Evolutionary conservation across 139 green algal genomes (phyloP), one percentile per base, ranked within the genome.

Genomic region (Mesotaenium endlicherianum): DNA sequence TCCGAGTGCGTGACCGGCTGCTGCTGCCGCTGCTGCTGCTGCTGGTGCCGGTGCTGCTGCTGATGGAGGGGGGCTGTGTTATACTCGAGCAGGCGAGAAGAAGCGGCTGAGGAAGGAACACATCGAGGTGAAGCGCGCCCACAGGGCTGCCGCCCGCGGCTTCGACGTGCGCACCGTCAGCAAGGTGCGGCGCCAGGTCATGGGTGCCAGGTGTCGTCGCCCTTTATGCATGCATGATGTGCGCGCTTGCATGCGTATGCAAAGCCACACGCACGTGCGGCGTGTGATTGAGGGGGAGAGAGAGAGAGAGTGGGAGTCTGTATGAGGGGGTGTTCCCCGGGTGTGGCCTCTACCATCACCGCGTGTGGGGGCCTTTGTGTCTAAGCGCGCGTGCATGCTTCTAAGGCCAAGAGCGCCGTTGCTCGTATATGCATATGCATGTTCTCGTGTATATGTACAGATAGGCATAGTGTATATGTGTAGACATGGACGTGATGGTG

Each of bases 71-170:
- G 20, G 50, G 26, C 50, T 64, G 20, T 64, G 26, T 26, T 20
- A 64, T 72, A n/a, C n/a, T n/a, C n/a, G n/a, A n/a, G 60, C 60
- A 72, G 70, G 70, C 16, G 70, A 78, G 70, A 78, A 78, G 31
- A 78, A 49, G 49, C 45, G 31, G 31, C 70, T 78, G 45, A n/a
- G 70, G 6, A n/a, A 20, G 14, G 70, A 78, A 6, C 16, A 8
- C 16, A 78, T 78, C 45, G 70, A 67, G 70, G 70, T 55, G 6
- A 53, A 59, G 6, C 70, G 70, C 4, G 70, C 70, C 34, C 70
- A 78, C 16, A 3, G 70, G 42, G 45, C 47, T n/a, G 38, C 34
- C 41, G 4, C 34, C 16, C 3, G 49, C 47, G 70, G 70, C 16
- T 78, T 78, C 8, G 49, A 78, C 20, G 34, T 78, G n/a, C 14